Conservation (phyloP, 129 eudicot species). For the Arctium minus region DNA sequence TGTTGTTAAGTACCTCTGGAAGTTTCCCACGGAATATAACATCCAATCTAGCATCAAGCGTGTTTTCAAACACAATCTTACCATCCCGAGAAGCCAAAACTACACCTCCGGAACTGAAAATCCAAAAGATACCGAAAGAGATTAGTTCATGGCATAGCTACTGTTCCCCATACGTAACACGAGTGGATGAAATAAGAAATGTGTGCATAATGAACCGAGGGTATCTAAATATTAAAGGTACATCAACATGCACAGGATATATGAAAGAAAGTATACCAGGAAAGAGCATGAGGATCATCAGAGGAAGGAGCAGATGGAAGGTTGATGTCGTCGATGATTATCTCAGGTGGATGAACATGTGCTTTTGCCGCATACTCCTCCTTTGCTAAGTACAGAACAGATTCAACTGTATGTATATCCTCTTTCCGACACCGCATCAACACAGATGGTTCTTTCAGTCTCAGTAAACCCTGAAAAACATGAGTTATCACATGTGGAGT, state of each 20-base stretch:
- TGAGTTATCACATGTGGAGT: background rate
- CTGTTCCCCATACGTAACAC: no score
- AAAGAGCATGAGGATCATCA: constrained; percentile 43
- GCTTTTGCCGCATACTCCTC: constrained; percentile 45
- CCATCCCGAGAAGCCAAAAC: constrained; percentile 91
- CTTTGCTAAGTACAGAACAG: constrained; percentile 41
- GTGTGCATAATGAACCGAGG: no score
- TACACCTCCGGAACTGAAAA: constrained; percentile 74
- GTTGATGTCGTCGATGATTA: constrained; percentile 41
- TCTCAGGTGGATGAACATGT: constrained; percentile 45
- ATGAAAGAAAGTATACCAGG: constrained; percentile 33
- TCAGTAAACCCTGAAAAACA: constrained; percentile 49
- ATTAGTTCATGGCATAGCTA: background rate
- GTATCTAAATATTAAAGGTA: no score
- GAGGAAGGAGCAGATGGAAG: constrained; percentile 55
- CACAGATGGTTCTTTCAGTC: constrained; percentile 58
- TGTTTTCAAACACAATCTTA: constrained; percentile 69
- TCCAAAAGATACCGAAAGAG: constrained; percentile 8
- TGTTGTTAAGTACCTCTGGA: constrained; percentile 49
- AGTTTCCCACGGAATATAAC: constrained; percentile 71
- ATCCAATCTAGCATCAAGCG: constrained; percentile 88
- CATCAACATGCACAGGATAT: no score
- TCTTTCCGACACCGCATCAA: constrained; percentile 58
- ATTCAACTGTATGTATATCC: constrained; percentile 36
- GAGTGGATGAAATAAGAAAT: no score